Conservation (phyloP, 2,329 filamentous ascomycete species). For the Chaetomium sp. region DNA sequence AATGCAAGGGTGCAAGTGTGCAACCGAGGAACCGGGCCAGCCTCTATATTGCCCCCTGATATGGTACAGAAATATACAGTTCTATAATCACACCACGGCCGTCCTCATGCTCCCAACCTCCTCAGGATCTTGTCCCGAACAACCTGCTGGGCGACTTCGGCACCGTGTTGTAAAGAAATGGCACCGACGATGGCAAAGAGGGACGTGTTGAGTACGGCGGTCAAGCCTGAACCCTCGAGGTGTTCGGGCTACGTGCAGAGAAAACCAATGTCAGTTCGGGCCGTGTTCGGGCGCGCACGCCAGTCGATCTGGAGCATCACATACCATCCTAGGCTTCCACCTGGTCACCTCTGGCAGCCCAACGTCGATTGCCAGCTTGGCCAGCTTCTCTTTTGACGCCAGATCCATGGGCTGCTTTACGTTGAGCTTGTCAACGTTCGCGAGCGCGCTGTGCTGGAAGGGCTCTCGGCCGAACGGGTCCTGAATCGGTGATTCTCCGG, state of each 20-base stretch:
- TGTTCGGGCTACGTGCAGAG: slow-evolving; percentile 57
- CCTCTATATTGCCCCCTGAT: slow-evolving; percentile 28
- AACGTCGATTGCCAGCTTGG: slow-evolving; percentile 67
- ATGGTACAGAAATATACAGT: slow-evolving; percentile 37
- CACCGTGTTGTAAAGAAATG: slow-evolving; percentile 83
- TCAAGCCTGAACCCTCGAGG: slow-evolving; percentile 70
- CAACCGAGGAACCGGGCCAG: slow-evolving; percentile 22
- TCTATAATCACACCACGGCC: slow-evolving; percentile 21
- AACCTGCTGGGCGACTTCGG: slow-evolving; percentile 72
- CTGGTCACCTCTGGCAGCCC: slow-evolving; percentile 75
- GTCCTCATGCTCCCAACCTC: slow-evolving; percentile 37
- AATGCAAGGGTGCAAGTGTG: not conserved
- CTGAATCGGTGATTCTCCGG: slow-evolving; percentile 4
- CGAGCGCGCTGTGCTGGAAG: slow-evolving; percentile 70
- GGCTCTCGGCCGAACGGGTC: slow-evolving; percentile 58
- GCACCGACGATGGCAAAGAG: slow-evolving; percentile 88
- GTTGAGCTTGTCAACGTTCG: slow-evolving; percentile 73
- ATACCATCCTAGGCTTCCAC: slow-evolving; percentile 85
- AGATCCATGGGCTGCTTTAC: slow-evolving; percentile 60
- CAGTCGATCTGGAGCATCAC: slow-evolving; percentile 33
- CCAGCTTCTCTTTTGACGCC: slow-evolving; percentile 66
- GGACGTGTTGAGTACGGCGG: slow-evolving; percentile 73
- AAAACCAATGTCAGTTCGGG: slow-evolving; percentile 17
- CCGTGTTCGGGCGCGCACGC: not conserved
- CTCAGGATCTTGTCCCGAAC: slow-evolving; percentile 75